phyloP scores from a whole-genome alignment of 345 rosid genomes.

The Iberis pinnata region DNA sequence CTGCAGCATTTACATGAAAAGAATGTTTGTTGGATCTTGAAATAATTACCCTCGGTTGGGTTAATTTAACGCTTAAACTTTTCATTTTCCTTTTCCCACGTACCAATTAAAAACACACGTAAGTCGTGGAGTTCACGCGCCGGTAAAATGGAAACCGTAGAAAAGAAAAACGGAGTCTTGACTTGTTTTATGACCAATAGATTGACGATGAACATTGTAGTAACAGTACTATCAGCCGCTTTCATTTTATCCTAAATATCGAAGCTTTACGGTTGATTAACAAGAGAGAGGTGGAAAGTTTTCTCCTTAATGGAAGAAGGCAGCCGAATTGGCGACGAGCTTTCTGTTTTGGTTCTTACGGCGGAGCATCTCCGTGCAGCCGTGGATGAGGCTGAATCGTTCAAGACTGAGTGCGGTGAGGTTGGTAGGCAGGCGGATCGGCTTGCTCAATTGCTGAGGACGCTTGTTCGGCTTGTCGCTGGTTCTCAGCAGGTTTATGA shows the following conservation, averaged over 20 bases:
- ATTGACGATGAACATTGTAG: not conserved
- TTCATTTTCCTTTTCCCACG: not conserved
- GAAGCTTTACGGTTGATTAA: too few species aligned
- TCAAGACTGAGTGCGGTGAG: slow-evolving; percentile 48
- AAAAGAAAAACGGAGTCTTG: slow-evolving; percentile 1
- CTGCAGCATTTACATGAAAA: too few species aligned
- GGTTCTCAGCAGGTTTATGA: slow-evolving; percentile 57
- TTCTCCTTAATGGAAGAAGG: slow-evolving; percentile 38
- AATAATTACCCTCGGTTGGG: too few species aligned
- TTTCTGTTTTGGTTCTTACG: slow-evolving; percentile 40
- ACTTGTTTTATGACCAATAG: too few species aligned
- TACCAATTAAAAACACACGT: slow-evolving; percentile 6
- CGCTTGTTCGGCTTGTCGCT: slow-evolving; percentile 41
- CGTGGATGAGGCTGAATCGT: slow-evolving; percentile 56
- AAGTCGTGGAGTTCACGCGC: slow-evolving; percentile 23
- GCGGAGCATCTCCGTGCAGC: slow-evolving; percentile 56
- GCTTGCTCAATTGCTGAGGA: slow-evolving; percentile 58
- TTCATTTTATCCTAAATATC: not conserved
- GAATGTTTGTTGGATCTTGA: too few species aligned
- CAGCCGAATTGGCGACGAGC: slow-evolving; percentile 51
- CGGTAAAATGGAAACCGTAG: slow-evolving; percentile 21
- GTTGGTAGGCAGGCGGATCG: slow-evolving; percentile 53
- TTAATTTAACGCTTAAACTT: too few species aligned
- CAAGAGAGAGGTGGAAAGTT: not conserved
- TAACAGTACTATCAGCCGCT: slow-evolving; percentile 1